Conservation (phyloP, 495 filamentous ascomycete genomes). For the Darksidea phi region DNA sequence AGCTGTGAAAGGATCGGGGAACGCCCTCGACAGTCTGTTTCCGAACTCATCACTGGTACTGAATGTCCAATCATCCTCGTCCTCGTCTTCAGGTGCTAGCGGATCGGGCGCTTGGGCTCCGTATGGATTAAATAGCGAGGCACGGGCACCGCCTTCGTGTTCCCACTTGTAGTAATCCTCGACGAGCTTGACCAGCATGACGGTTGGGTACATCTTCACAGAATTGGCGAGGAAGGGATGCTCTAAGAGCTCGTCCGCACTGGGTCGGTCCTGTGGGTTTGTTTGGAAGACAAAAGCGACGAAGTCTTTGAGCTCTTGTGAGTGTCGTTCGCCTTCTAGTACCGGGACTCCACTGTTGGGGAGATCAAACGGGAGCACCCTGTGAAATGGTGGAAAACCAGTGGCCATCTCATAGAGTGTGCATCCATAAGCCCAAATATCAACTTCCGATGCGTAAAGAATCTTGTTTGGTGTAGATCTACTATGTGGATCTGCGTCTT, state of each 20-base stretch:
- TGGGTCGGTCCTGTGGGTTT: constrained; percentile 70
- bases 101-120: constrained; percentile 67
- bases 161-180: constrained; percentile 85
- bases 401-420: constrained; percentile 90
- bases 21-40: constrained; percentile 40
- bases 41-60: constrained; percentile 85
- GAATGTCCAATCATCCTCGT: constrained; percentile 88
- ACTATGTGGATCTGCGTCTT: constrained; percentile 27
- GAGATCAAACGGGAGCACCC: constrained; percentile 35
- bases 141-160: constrained; percentile 73
- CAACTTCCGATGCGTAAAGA: constrained; percentile 68
- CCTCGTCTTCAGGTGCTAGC: constrained; percentile 39
- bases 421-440: constrained; percentile 94
- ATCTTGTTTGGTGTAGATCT: constrained; percentile 34
- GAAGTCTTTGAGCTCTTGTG: constrained; percentile 69
- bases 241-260: constrained; percentile 62
- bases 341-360: constrained; percentile 49
- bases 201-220: constrained; percentile 60
- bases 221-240: constrained; percentile 66
- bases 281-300: constrained; percentile 78
- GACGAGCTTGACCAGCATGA: constrained; percentile 69
- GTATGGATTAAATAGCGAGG: constrained; percentile 74
- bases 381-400: constrained; percentile 65
- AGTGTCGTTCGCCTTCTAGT: constrained; percentile 75
- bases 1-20: constrained; percentile 25